phyloP scores from a whole-genome alignment of 2,329 filamentous ascomycete species.

The Sarocladium oryzae region DNA sequence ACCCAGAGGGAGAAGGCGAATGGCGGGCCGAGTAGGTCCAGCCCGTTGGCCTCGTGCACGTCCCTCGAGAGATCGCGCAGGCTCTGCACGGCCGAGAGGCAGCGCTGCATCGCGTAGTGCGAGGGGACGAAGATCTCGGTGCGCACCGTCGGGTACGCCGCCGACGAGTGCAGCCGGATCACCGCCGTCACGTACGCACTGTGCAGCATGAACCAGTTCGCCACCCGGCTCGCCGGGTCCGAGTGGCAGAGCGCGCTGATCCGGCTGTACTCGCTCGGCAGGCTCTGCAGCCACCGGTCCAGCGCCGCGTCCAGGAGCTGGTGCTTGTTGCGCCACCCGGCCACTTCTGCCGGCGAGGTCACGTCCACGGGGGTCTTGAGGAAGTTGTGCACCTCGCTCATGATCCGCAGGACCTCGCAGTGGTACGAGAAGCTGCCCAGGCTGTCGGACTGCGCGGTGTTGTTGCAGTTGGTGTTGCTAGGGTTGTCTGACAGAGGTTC shows the following conservation, averaged over 20 bases:
- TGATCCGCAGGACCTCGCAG: constrained; percentile 36
- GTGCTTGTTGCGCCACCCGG: constrained; percentile 34
- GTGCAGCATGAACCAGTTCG: constrained; percentile 41
- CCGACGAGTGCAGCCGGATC: constrained; percentile 36
- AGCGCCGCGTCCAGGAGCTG: constrained; percentile 31
- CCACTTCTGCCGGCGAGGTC: constrained; percentile 30
- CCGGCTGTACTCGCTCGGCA: constrained; percentile 38
- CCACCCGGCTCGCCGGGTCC: constrained; percentile 36
- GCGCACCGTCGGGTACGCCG: constrained; percentile 33
- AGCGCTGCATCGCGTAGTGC: constrained; percentile 38
- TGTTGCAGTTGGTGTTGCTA: background rate
- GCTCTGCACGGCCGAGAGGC: constrained; percentile 36
- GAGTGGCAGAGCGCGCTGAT: constrained; percentile 39
- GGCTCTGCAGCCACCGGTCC: constrained; percentile 34
- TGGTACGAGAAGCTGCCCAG: constrained; percentile 39
- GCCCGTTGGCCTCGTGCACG: constrained; percentile 34
- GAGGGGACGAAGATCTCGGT: constrained; percentile 37
- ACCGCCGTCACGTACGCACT: constrained; percentile 38
- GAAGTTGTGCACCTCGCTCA: constrained; percentile 37
- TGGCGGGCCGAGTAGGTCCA: constrained; percentile 35
- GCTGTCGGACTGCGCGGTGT: constrained; percentile 33
- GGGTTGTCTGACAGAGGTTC: background rate
- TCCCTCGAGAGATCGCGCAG: constrained; percentile 36
- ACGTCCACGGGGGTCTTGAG: constrained; percentile 33
- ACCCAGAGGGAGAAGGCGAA: constrained; percentile 41